These are phyloP conservation scores for Arthroderma uncinatum DNA, from an alignment of 2,329 filamentous ascomycete genomes.

Conservation along the genomic window DNA sequence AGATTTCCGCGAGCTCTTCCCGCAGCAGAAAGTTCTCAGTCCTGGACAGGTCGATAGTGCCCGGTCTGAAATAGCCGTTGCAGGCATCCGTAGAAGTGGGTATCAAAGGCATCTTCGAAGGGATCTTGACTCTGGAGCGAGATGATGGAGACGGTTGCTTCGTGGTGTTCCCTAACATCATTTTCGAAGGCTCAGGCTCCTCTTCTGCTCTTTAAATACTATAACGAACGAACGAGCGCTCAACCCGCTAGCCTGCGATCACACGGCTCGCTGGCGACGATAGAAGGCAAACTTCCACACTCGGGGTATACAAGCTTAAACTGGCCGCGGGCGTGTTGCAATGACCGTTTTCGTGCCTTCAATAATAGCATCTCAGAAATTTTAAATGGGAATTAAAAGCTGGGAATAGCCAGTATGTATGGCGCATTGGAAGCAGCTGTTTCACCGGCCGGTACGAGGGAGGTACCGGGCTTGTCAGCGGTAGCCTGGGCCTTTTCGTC, in stretches of 20 bases:
- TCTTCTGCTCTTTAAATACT: neutral
- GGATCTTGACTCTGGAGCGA: neutral
- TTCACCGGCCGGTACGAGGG: neutral
- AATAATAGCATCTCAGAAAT: neutral
- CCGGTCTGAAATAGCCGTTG: slow-evolving; percentile 3
- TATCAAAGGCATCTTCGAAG: slow-evolving; percentile 6
- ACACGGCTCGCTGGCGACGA: neutral
- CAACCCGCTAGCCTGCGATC: neutral
- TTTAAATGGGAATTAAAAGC: neutral
- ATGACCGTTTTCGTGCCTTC: slow-evolving; percentile 1
- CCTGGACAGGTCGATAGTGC: slow-evolving; percentile 13
- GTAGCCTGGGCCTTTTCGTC: neutral
- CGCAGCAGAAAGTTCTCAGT: slow-evolving; percentile 13
- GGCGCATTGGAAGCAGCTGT: neutral
- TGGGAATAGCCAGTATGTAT: neutral
- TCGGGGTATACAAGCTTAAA: neutral
- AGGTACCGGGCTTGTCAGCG: neutral
- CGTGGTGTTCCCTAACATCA: neutral
- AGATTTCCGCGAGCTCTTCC: slow-evolving; percentile 12
- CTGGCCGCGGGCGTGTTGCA: neutral
- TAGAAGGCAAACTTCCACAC: neutral
- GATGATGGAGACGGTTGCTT: neutral
- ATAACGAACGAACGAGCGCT: neutral
- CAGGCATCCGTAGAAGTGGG: neutral
- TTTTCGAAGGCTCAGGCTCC: neutral